Percentiles rank a stretch among this genome's conserved stretches.
phyloP scores from a whole-genome alignment of 1,284 basidiomycete species.

The Apiotrichum montevideense region DNA sequence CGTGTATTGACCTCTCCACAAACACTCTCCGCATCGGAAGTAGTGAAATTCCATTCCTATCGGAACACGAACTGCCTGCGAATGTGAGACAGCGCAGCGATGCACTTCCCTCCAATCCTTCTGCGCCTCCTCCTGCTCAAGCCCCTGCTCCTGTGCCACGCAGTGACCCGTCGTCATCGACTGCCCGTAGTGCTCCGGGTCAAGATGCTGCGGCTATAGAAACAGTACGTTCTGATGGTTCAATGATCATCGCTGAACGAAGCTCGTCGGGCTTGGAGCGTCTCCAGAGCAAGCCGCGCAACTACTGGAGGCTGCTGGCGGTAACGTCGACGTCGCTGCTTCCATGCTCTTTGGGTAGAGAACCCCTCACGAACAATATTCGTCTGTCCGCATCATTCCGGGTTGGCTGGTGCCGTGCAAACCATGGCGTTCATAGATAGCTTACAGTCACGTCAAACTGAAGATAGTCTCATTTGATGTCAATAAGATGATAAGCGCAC shows the following conservation, averaged over 20 bases:
- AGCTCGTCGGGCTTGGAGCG: slow-evolving; percentile 56
- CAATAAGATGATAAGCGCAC: too few relatives aligned
- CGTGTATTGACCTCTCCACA: slow-evolving; percentile 85
- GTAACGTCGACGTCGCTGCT: slow-evolving; percentile 82
- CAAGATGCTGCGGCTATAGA: slow-evolving; percentile 3
- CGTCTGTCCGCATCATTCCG: too few relatives aligned
- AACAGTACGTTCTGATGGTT: not conserved
- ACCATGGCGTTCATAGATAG: too few relatives aligned
- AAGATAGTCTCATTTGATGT: too few relatives aligned
- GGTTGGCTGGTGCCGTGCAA: too few relatives aligned
- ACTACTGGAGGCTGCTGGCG: slow-evolving; percentile 69
- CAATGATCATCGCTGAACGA: not conserved
- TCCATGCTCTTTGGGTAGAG: slow-evolving; percentile 66
- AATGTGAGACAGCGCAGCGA: slow-evolving; percentile 47
- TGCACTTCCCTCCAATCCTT: slow-evolving; percentile 45
- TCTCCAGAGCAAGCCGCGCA: slow-evolving; percentile 67
- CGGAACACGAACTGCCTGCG: slow-evolving; percentile 91
- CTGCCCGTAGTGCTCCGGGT: too few relatives aligned
- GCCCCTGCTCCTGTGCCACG: too few relatives aligned
- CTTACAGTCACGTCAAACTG: too few relatives aligned
- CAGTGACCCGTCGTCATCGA: not conserved
- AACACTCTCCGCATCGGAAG: slow-evolving; percentile 82
- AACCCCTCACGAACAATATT: too few relatives aligned
- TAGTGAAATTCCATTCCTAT: slow-evolving; percentile 75
- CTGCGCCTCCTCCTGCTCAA: too few relatives aligned